Base-by-base conservation (phyloP, 176 grass and related monocot species). In the Themeda triandra region DNA sequence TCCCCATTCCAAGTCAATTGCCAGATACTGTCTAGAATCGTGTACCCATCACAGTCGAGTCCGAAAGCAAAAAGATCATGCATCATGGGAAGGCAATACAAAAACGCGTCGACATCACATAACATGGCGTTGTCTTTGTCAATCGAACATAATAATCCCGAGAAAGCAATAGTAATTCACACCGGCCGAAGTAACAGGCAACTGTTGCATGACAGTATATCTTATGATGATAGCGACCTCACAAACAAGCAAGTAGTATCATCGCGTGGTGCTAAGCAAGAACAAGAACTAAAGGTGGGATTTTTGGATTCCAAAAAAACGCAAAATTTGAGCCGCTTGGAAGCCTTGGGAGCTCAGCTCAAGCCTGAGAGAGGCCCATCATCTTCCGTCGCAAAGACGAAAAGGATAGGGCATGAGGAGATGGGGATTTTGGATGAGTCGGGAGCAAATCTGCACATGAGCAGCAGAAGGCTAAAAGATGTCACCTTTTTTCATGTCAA, bases 201-300 rank as follows among this genome's bases (percentile, higher is more conserved):
- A 83, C 67, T 44, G 51, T 82, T 78, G 78, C 78, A 82, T 82
- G 88, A 77, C 42, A 74, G 67, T 56, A 83, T 87, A 73, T 75
- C 59, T 72, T 78, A 13, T 27, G 58, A 23, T 17, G 75, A 86
- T 40, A 74, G 30, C 29, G 88, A 79, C 75, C 35, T 30, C 59
- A 12, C 35, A 87, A 86, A 35, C 29, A 79, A 83, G 27, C 24
- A 64, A 74, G 28, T 30, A 48, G 79, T n/a, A 78, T 86, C 21
- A 78, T 86, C 25, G 4, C 25, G 39, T 36, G 37, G 29, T 65
- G 79, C 83, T 45, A 48, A 74, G 21, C 84, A 74, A 83, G 79
- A 90, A 60, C 15, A 74, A 69, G 5, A 62, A 62, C 71, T 77
- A 21, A 67, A 40, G 59, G 10, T 58, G 25, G 15, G 13, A 19